A percentile compares a stretch with the other conserved stretches of the same genome.
phyloP scores from a whole-genome alignment of 31 red algal genomes.

The Endocladia muricata region DNA sequence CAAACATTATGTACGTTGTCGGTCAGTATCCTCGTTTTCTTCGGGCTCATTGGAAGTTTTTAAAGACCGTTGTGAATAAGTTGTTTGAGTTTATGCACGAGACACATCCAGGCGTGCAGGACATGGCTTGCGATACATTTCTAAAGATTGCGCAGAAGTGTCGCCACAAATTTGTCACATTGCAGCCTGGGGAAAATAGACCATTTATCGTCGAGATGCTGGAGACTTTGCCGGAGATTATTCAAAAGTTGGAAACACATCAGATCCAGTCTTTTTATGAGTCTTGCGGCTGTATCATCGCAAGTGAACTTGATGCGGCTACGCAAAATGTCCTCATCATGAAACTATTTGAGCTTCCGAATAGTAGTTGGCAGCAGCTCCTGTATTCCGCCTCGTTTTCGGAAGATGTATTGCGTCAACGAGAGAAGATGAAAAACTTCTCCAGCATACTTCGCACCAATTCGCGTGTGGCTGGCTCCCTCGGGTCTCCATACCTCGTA shows the following conservation, averaged over 20 bases:
- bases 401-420: slow-evolving; percentile 57
- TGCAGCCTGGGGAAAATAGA: slow-evolving; percentile 68
- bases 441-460: slow-evolving; percentile 88
- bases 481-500: slow-evolving; percentile 81
- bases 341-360: slow-evolving; percentile 95
- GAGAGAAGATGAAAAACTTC: slow-evolving; percentile 93
- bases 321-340: slow-evolving; percentile 59
- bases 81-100: slow-evolving; percentile 99
- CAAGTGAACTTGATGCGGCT: slow-evolving; percentile 35
- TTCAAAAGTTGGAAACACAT: slow-evolving; percentile 90
- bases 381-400: slow-evolving; percentile 71
- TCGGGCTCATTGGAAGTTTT: slow-evolving; percentile 98
- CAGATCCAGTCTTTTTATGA: slow-evolving; percentile 99
- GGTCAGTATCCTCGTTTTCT: slow-evolving; percentile 99
- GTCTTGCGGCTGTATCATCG: slow-evolving; percentile 85
- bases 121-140: slow-evolving; percentile 99
- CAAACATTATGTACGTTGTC: slow-evolving; percentile 99
- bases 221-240: slow-evolving; percentile 80
- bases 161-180: slow-evolving; percentile 83
- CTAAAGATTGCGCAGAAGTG: slow-evolving; percentile 99
- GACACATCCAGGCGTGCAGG: slow-evolving; percentile 97
- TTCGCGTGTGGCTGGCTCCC: slow-evolving; percentile 64
- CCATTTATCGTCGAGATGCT: slow-evolving; percentile 96
- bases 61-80: slow-evolving; percentile 99
- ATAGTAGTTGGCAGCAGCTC: slow-evolving; percentile 83